Evolutionary conservation across 306 rosid species (phyloP), one percentile per base, ranked within the genome.

Genomic region (Coriaria nepalensis): DNA sequence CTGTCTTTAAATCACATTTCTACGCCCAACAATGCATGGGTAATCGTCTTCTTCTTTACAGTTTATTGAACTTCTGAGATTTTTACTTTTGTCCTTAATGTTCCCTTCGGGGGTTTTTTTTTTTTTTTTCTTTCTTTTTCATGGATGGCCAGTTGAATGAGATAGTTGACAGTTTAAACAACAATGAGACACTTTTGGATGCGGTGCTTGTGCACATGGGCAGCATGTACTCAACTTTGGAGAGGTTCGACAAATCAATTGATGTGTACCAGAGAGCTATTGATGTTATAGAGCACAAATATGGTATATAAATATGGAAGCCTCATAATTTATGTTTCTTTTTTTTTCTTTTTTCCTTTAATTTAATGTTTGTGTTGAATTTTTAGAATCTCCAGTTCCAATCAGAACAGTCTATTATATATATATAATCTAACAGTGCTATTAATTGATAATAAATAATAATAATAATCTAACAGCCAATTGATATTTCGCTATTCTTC

Each of bases 131-230:
- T 57, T 69, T 66, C 46, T 47, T 55, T 68, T 35, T 63, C 32
- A 14, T 57, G 48, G 33, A 33, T 70, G 79, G 47, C 56, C 75
- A 88, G 95, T 70, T 90, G 84, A 63, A 52, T 57, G 86, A 71
- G 67, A 70, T 90, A 60, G 82, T 90, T 50, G 73, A 68, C 45
- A 62, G 60, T 60, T 73, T 84, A 64, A 71, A 70, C 70, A 84
- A 84, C 61, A 72, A 68, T 43, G 87, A 68, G 47, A 82, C 73
- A 2, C 70, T 56, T 67, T 64, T 81, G 60, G 92, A 79, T 77
- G 72, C 82, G 10, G 78, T 90, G 59, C 85, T 90, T 32, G 64
- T 79, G 78, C 97, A 90, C 69, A 85, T 90, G 95, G 95, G 95
- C 53, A 81, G 92, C 57, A 77, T 90, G 94, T 84, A 66, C 68